Percentiles rank a stretch among this genome's conserved stretches.
Conservation (phyloP, 139 green algal genomes). For the Edaphochlamys debaryana region DNA sequence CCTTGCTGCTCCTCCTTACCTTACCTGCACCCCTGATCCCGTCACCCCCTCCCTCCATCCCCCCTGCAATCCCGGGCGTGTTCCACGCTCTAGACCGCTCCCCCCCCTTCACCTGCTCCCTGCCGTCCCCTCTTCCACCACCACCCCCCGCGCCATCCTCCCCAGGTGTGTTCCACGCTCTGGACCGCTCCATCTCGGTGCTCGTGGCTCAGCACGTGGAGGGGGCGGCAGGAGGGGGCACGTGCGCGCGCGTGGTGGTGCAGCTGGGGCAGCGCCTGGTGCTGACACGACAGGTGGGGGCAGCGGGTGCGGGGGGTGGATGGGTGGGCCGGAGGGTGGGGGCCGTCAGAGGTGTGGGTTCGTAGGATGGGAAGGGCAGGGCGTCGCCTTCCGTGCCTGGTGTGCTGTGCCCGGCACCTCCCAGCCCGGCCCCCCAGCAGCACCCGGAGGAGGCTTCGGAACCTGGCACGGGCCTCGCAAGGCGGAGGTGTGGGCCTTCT, state of each 20-base stretch:
- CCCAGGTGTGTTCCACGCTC: slow-evolving; percentile 15
- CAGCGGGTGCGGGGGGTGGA: background rate
- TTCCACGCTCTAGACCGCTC: too few relatives aligned
- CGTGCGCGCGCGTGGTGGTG: slow-evolving; percentile 22
- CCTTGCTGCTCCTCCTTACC: too few relatives aligned
- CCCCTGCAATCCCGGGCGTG: background rate
- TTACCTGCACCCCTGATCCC: too few relatives aligned
- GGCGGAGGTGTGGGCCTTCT: too few relatives aligned
- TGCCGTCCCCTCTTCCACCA: background rate
- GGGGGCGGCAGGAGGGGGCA: background rate
- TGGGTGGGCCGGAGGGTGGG: too few relatives aligned
- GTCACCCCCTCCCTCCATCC: background rate
- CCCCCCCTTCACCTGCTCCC: background rate
- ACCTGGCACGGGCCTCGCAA: too few relatives aligned
- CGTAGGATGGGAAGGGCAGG: too few relatives aligned
- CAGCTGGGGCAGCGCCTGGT: background rate
- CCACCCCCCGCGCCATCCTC: background rate
- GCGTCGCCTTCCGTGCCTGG: too few relatives aligned
- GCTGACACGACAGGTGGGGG: background rate
- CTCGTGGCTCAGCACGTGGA: background rate
- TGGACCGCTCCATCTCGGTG: background rate
- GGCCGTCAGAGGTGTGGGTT: too few relatives aligned
- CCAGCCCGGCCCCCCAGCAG: too few relatives aligned
- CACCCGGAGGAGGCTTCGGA: too few relatives aligned
- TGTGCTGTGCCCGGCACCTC: too few relatives aligned